A percentile compares a stretch with the other conserved stretches of the same genome.
These are phyloP conservation scores for Choiromyces venosus DNA, from an alignment of 495 filamentous ascomycete species.

Conservation along the genomic window DNA sequence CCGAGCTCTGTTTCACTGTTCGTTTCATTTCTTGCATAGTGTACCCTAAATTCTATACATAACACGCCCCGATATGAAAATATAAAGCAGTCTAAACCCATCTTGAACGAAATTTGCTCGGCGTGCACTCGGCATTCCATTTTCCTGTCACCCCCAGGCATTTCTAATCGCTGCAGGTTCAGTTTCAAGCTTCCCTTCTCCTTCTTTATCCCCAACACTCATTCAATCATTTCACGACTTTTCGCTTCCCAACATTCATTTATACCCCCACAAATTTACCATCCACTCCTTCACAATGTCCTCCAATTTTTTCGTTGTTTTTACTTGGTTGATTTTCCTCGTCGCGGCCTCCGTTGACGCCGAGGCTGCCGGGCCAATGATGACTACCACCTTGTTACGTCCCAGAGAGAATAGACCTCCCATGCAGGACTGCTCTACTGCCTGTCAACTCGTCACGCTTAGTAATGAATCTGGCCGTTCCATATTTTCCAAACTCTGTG, in stretches of 20 bases:
- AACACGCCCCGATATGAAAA: too few species aligned
- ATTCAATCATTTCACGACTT: too few species aligned
- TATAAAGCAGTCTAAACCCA: too few species aligned
- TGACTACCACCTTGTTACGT: not conserved
- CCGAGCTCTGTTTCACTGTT: too few species aligned
- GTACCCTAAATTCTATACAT: too few species aligned
- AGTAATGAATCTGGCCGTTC: not conserved
- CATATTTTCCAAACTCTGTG: not conserved
- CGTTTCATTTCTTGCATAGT: too few species aligned
- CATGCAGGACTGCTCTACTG: not conserved
- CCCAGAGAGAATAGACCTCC: not conserved
- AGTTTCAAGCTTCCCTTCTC: too few species aligned
- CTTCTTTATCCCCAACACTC: too few species aligned
- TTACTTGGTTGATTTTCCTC: not conserved
- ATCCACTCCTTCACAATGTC: not conserved
- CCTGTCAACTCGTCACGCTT: not conserved
- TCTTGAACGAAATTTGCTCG: too few species aligned
- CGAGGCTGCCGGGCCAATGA: not conserved
- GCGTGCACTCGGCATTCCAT: too few species aligned
- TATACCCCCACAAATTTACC: not conserved
- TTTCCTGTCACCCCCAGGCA: too few species aligned
- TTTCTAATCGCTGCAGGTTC: too few species aligned
- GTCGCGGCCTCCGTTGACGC: not conserved
- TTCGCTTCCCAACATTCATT: not conserved
- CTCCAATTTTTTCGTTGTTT: not conserved